phyloP scores from a whole-genome alignment of 2,329 filamentous ascomycete species.

The Clathrospora elynae region DNA sequence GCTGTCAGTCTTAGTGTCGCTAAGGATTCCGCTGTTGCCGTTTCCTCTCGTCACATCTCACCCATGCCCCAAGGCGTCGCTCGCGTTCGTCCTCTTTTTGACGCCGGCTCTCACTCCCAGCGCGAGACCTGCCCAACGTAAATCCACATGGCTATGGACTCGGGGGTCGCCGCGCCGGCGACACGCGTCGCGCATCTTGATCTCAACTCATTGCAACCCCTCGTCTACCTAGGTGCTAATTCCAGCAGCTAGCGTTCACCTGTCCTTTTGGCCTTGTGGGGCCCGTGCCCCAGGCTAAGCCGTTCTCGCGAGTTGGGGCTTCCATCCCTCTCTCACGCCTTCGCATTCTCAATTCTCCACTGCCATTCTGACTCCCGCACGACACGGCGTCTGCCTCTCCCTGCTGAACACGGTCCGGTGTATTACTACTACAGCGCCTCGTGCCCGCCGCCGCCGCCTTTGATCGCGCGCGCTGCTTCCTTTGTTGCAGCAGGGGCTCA shows the following conservation, averaged over 20 bases:
- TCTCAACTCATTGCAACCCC: constrained; percentile 11
- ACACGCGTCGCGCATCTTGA: constrained; percentile 9
- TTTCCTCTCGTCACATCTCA: constrained; percentile 16
- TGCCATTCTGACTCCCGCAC: constrained; percentile 33
- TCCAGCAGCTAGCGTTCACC: constrained; percentile 20
- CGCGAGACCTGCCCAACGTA: background rate
- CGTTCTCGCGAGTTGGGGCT: constrained; percentile 18
- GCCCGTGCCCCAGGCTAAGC: constrained; percentile 15
- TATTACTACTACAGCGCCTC: constrained; percentile 25
- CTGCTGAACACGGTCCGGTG: constrained; percentile 11
- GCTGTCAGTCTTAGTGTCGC: constrained; percentile 1
- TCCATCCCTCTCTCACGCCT: constrained; percentile 22
- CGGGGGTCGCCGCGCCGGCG: background rate
- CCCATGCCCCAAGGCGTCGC: constrained; percentile 10
- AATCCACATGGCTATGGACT: background rate
- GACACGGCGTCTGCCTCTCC: constrained; percentile 23
- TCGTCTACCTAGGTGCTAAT: constrained; percentile 27
- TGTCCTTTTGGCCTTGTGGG: constrained; percentile 17
- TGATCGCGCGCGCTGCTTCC: constrained; percentile 31
- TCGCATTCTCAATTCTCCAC: constrained; percentile 27
- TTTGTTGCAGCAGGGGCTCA: constrained; percentile 32
- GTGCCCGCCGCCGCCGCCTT: constrained; percentile 18
- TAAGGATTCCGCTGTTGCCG: constrained; percentile 12
- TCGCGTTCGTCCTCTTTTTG: constrained; percentile 7
- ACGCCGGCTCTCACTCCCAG: background rate